These are phyloP conservation scores for Beauveria pseudobassiana DNA, from an alignment of 2,329 filamentous ascomycete genomes.

Conservation along the genomic window DNA sequence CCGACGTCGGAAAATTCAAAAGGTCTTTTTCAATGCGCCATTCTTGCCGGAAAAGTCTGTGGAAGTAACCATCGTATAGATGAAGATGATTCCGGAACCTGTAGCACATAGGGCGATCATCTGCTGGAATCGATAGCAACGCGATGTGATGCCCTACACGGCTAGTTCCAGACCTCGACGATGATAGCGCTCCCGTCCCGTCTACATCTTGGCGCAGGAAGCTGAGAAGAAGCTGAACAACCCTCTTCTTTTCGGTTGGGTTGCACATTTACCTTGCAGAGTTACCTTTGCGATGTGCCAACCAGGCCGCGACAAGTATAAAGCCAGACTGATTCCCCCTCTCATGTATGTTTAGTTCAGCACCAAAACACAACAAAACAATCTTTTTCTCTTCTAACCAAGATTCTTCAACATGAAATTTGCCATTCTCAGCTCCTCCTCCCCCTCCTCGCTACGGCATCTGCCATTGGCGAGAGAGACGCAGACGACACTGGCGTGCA, in stretches of 20 bases:
- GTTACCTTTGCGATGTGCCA: not conserved
- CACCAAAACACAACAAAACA: not conserved
- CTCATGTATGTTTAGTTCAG: not conserved
- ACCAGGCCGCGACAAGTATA: not conserved
- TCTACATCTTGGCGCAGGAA: constrained; percentile 5
- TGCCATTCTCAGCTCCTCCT: constrained; percentile 4
- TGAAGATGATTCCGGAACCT: no score
- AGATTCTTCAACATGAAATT: not conserved
- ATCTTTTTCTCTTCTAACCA: no score
- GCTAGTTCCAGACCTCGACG: not conserved
- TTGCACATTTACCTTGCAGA: not conserved
- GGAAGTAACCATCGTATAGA: no score
- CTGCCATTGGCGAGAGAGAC: not conserved
- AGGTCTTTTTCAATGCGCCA: no score
- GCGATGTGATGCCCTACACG: not conserved
- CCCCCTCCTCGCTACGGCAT: not conserved
- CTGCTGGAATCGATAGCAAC: not conserved
- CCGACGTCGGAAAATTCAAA: no score
- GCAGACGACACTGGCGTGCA: not conserved
- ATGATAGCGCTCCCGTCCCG: not conserved
- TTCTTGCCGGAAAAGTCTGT: not conserved
- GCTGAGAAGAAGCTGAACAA: constrained; percentile 5
- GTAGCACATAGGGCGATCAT: not conserved
- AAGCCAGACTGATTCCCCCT: not conserved
- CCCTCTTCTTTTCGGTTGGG: not conserved